Evolutionary conservation across 768 basidiomycete genomes (phyloP).

Genomic region (Lactarius sanguifluus): DNA sequence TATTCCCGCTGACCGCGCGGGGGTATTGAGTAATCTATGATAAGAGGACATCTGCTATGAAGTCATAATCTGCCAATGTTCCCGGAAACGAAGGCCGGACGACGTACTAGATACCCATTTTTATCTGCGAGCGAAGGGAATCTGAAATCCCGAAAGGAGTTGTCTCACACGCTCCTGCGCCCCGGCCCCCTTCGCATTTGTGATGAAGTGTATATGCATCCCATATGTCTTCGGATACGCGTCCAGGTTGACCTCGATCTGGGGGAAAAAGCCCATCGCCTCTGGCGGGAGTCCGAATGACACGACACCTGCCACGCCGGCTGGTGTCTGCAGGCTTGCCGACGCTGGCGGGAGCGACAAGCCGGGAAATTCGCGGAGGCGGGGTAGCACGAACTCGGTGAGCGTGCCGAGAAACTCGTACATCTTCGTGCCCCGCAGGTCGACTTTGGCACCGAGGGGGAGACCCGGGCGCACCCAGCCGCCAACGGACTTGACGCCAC

Average conservation of each 20-base stretch:
- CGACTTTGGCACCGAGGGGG: slow-evolving; percentile 87
- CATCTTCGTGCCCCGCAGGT: slow-evolving; percentile 88
- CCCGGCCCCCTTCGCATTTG: slow-evolving; percentile 82
- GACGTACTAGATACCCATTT: background rate
- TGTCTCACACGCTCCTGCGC: slow-evolving; percentile 88
- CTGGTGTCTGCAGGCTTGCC: slow-evolving; percentile 67
- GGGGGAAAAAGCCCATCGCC: slow-evolving; percentile 91
- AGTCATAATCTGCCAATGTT: background rate
- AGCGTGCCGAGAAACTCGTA: slow-evolving; percentile 89
- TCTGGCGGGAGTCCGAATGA: slow-evolving; percentile 81
- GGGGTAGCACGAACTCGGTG: slow-evolving; percentile 93
- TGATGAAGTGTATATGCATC: slow-evolving; percentile 93
- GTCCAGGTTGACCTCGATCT: slow-evolving; percentile 93
- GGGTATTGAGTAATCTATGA: slow-evolving; percentile 2
- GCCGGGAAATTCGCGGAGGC: slow-evolving; percentile 87
- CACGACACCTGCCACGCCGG: slow-evolving; percentile 83
- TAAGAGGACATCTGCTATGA: background rate
- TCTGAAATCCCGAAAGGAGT: slow-evolving; percentile 86
- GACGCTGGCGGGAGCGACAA: slow-evolving; percentile 74
- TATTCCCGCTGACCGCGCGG: slow-evolving; percentile 1
- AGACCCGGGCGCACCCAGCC: slow-evolving; percentile 85
- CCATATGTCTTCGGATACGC: slow-evolving; percentile 83
- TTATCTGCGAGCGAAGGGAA: slow-evolving; percentile 68
- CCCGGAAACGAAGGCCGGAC: background rate
- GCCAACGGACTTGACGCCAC: slow-evolving; percentile 62